Conservation (phyloP, 2,329 filamentous ascomycete species). For the Coniella vitis region DNA sequence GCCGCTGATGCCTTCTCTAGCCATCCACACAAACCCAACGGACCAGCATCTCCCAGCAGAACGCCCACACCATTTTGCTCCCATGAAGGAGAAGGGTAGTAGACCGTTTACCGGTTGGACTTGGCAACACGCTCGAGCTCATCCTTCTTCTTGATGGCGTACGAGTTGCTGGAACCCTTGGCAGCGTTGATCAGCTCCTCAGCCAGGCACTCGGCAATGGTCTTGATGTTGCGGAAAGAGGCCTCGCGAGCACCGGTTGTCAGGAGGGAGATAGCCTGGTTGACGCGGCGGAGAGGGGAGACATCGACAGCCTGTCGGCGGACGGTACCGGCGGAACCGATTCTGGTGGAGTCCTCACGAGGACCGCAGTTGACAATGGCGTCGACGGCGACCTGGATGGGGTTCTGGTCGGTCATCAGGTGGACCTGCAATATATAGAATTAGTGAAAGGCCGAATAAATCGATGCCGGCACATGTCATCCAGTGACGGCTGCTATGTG, state of each 20-base stretch:
- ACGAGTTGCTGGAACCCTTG: constrained; percentile 99
- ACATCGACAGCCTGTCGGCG: constrained; percentile 99
- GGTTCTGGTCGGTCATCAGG: constrained; percentile 99
- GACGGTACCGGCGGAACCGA: constrained; percentile 98
- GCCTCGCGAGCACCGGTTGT: constrained; percentile 99
- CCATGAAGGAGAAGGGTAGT: constrained; percentile 7
- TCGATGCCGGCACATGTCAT: too few species aligned
- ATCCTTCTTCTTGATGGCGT: constrained; percentile 99
- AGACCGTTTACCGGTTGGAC: constrained; percentile 89
- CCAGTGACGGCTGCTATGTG: too few species aligned
- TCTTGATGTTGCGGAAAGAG: constrained; percentile 99
- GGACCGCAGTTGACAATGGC: constrained; percentile 99
- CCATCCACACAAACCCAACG: constrained; percentile 20
- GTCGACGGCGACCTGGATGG: constrained; percentile 98
- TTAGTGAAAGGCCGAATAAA: constrained; percentile 23
- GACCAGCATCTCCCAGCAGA: constrained; percentile 25
- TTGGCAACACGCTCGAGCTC: constrained; percentile 99
- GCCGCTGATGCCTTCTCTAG: constrained; percentile 10
- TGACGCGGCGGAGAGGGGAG: constrained; percentile 97
- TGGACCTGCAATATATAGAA: constrained; percentile 63
- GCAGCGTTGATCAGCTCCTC: constrained; percentile 99
- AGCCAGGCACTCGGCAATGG: constrained; percentile 97
- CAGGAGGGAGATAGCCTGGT: constrained; percentile 98
- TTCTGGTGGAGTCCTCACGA: constrained; percentile 99
- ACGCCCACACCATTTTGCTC: constrained; percentile 12